Evolutionary conservation across 495 filamentous ascomycete genomes (phyloP), one percentile per base, ranked within the genome.

Genomic region (Podospora didyma): DNA sequence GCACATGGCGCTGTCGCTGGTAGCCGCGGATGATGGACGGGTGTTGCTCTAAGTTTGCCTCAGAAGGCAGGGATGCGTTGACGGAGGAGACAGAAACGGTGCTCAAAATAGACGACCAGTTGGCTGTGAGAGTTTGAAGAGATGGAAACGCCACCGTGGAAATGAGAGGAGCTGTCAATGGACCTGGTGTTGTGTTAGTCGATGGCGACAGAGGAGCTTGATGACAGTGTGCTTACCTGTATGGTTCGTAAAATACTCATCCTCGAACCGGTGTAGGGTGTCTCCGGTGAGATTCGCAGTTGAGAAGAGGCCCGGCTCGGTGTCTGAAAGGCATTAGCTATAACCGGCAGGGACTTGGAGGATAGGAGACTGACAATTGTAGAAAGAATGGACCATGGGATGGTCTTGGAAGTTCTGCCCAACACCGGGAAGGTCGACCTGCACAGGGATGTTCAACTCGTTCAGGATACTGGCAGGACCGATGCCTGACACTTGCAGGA

Each of bases 361-460:
- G n/a, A 16, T 10, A 28, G 9, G 23, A 9, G 6, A 47, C 72
- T 65, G 46, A 73, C 72, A 73, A 48, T 70, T 60, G 54, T 73
- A 73, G 17, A 68, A 69, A 6, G 83, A 74, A 24, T 66, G 62
- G n/a, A 73, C 74, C 61, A 86, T 83, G 57, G 81, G 78, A 61
- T 82, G 82, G 60, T 88, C 83, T 57, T 87, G 83, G 3, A 88
- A 69, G 63, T 88, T 88, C 16, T 73, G 73, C 17, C 86, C 86
- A 0, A 88, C 85, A 3, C 79, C 82, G 0, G 83, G 83, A 0
- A 83, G 72, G 56, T 85, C 75, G 26, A 71, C 56, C 0, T 83
- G 57, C 0, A 85, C 71, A 2, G 74, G 59, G 44, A 88, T 83
- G 14, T 70, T 65, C 45, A 79, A 70, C 12, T 66, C 64, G 2